Evolutionary conservation across 768 basidiomycete genomes (phyloP).

Genomic region (Suillus weaverae): DNA sequence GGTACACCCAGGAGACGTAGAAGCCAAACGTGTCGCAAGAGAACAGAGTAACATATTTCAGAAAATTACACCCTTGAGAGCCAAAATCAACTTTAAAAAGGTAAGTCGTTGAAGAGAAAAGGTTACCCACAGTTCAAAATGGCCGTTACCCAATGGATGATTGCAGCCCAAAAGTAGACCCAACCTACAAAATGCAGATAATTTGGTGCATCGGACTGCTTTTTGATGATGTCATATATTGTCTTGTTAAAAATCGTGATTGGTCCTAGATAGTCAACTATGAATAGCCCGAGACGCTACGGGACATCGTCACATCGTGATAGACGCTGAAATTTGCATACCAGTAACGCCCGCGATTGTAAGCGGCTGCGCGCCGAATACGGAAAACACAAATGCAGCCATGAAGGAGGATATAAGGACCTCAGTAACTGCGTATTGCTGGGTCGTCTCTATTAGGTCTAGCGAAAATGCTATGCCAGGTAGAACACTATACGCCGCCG

Average conservation of each 20-base stretch:
- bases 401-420: slow-evolving; percentile 83
- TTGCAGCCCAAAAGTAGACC: slow-evolving; percentile 91
- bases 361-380: slow-evolving; percentile 88
- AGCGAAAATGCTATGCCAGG: slow-evolving; percentile 92
- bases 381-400: slow-evolving; percentile 84
- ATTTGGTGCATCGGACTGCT: slow-evolving; percentile 56
- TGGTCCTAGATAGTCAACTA: slow-evolving; percentile 54
- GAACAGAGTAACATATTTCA: slow-evolving; percentile 86
- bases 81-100: neutral
- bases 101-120: slow-evolving; percentile 1
- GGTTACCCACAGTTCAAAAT: slow-evolving; percentile 62
- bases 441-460: slow-evolving; percentile 88
- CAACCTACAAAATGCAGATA: slow-evolving; percentile 90
- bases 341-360: slow-evolving; percentile 92
- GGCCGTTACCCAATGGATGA: slow-evolving; percentile 82
- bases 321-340: slow-evolving; percentile 23
- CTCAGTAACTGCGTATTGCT: slow-evolving; percentile 87
- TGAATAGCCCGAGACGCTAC: neutral
- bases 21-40: slow-evolving; percentile 93
- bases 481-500: slow-evolving; percentile 53
- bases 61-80: slow-evolving; percentile 72
- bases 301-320: neutral
- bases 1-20: slow-evolving; percentile 88
- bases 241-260: slow-evolving; percentile 94
- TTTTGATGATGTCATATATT: slow-evolving; percentile 72